Evolutionary conservation across 106 monocot genomes (phyloP).

Genomic region (Amphibolis antarctica): DNA sequence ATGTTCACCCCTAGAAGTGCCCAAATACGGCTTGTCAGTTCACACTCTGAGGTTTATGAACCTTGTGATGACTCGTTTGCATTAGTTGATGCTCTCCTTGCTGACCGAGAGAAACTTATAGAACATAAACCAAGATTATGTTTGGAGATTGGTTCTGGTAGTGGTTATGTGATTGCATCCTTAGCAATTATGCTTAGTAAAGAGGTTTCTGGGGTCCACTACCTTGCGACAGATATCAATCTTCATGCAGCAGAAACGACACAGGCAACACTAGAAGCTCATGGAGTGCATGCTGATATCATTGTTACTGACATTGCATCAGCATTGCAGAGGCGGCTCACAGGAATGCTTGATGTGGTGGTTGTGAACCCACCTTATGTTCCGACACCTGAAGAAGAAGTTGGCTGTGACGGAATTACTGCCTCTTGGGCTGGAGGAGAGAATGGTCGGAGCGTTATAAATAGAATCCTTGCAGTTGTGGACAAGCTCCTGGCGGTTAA

Average conservation of each 20-base stretch:
- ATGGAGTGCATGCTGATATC: constrained; percentile 65
- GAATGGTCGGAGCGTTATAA: constrained; percentile 77
- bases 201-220: constrained; percentile 33
- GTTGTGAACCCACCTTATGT: constrained; percentile 96
- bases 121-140: constrained; percentile 52
- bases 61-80: constrained; percentile 97
- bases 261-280: constrained; percentile 51
- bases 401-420: constrained; percentile 56
- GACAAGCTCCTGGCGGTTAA: constrained; percentile 65
- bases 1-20: constrained; percentile 37
- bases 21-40: constrained; percentile 53
- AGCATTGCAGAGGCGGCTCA: constrained; percentile 45
- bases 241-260: constrained; percentile 59
- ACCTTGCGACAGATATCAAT: constrained; percentile 79
- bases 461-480: constrained; percentile 61
- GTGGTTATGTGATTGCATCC: constrained; percentile 89
- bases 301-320: constrained; percentile 60
- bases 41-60: constrained; percentile 81
- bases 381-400: constrained; percentile 85
- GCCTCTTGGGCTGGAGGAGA: constrained; percentile 91
- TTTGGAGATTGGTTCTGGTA: constrained; percentile 76
- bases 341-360: constrained; percentile 71
- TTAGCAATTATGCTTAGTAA: constrained; percentile 67
- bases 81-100: constrained; percentile 80
- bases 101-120: constrained; percentile 52